Conservation (phyloP, 805 yeast species). For the Hagleromyces aurorensis region DNA sequence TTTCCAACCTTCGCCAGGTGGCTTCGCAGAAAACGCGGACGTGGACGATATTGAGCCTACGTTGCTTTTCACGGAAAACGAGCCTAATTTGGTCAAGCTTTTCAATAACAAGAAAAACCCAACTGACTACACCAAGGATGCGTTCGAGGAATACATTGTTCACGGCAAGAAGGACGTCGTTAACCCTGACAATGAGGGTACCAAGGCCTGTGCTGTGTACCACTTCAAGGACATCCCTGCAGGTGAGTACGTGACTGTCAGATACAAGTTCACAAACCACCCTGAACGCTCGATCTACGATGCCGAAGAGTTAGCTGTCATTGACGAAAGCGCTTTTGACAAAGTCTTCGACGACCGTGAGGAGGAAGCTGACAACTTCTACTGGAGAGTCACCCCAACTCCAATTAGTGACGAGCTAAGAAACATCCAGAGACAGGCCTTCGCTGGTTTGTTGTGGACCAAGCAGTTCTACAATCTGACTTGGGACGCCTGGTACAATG, state of each 20-base stretch:
- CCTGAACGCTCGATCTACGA: slow-evolving; percentile 19
- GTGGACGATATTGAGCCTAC: slow-evolving; percentile 62
- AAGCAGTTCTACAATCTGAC: slow-evolving; percentile 86
- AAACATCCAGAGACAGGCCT: slow-evolving; percentile 85
- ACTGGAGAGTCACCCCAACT: slow-evolving; percentile 79
- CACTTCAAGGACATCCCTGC: slow-evolving; percentile 75
- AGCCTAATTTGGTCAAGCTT: slow-evolving; percentile 64
- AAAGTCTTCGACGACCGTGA: slow-evolving; percentile 58
- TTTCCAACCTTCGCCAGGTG: slow-evolving; percentile 82
- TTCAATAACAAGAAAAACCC: slow-evolving; percentile 54
- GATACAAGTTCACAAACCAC: slow-evolving; percentile 57
- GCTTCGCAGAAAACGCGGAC: slow-evolving; percentile 32
- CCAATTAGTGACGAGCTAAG: slow-evolving; percentile 76
- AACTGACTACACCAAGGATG: slow-evolving; percentile 67
- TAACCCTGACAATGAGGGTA: slow-evolving; percentile 67
- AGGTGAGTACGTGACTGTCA: slow-evolving; percentile 77
- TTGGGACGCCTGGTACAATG: slow-evolving; percentile 78
- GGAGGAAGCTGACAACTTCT: slow-evolving; percentile 87
- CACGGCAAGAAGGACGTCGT: slow-evolving; percentile 46
- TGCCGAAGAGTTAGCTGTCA: slow-evolving; percentile 32
- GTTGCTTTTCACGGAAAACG: slow-evolving; percentile 82
- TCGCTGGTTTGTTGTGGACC: slow-evolving; percentile 90
- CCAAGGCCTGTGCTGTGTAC: slow-evolving; percentile 82
- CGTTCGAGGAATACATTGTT: slow-evolving; percentile 77
- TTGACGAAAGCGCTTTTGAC: slow-evolving; percentile 74